Percentiles rank a stretch among this genome's conserved stretches.
Evolutionary conservation across 108 stramenopile genomes (phyloP).

Genomic region (Stephanodiscus triporus): DNA sequence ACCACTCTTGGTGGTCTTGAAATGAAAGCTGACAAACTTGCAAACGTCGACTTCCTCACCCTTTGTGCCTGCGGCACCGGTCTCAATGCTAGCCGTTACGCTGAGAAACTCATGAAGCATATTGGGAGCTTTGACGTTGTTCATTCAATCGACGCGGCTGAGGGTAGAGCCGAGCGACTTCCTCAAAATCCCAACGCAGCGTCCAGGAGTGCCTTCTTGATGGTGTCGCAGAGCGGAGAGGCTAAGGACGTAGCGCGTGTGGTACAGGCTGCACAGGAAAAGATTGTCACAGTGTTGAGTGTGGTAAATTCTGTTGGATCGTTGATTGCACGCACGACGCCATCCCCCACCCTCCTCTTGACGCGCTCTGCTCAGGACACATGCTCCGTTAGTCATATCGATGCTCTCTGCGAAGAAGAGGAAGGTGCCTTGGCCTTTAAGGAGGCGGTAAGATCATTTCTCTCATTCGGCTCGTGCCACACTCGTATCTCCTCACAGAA

Average conservation of each 20-base stretch:
- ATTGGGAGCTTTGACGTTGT: constrained; percentile 91
- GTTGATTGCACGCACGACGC: constrained; percentile 95
- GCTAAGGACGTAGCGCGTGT: constrained; percentile 97
- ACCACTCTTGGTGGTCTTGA: constrained; percentile 88
- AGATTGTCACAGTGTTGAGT: constrained; percentile 83
- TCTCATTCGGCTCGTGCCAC: no score
- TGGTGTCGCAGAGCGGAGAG: constrained; percentile 94
- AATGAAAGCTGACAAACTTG: constrained; percentile 60
- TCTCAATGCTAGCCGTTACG: constrained; percentile 89
- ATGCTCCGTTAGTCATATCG: no score
- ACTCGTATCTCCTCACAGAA: no score
- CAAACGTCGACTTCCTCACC: constrained; percentile 77
- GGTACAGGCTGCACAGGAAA: constrained; percentile 80
- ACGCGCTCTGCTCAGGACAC: no score
- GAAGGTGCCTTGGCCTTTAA: no score
- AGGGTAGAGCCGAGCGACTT: constrained; percentile 87
- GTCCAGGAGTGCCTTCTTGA: constrained; percentile 75
- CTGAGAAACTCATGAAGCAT: constrained; percentile 95
- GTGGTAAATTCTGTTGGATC: constrained; percentile 98
- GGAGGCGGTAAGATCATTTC: no score
- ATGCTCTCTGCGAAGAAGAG: no score
- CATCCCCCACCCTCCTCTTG: no score
- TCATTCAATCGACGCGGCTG: constrained; percentile 87
- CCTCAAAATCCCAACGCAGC: constrained; percentile 48
- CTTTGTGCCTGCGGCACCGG: constrained; percentile 96